Base-by-base conservation (phyloP, 495 filamentous ascomycete species). In the Apiosordaria backusii region DNA sequence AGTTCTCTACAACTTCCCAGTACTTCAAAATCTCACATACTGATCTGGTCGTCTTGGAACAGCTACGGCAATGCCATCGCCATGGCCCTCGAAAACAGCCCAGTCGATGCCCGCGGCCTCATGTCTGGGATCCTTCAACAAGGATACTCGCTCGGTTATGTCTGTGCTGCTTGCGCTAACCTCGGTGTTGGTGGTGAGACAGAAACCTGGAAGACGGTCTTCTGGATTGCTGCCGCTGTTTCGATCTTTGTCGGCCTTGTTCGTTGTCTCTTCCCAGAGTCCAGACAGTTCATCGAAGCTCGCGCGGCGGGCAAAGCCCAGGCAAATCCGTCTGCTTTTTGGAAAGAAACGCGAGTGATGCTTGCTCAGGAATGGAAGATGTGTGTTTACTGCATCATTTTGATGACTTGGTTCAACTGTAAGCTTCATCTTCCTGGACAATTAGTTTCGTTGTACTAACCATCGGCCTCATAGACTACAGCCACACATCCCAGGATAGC, bases 101-200 rank as follows among this genome's bases (percentile, higher is more conserved):
- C 89, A 79, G 81, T 77, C 65, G 79, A 90, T 66, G 87, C 89
- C 9, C 81, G 89, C 69, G 89, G 90, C 62, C 78, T 92, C 13
- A 90, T 92, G 85, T 90, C 88, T 2, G 90, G 90, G 9, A 87
- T 92, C 22, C 77, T 92, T 4, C 90, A 93, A 64, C 89, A 92
- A 72, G 90, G 90, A 0, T 92, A 92, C 68, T 86, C 89, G 4
- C 78, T 92, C 27, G 90, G 90, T 10, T 92, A 91, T 68, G 83
- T 93, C 3, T 78, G 89, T 63, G 90, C 90, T 21, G 89, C 90
- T 1, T 87, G 85, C 64, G 84, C 85, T 54, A 92, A 89, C 65
- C 82, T 91, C 16, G 87, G 85, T 23, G 84, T 90, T 0, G 88
- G 87, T 9, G 86, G 83, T 53, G 72, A 4, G 3, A 78, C 74